These are phyloP conservation scores for Amanita rubescens DNA, from an alignment of 768 basidiomycete genomes.

Conservation along the genomic window DNA sequence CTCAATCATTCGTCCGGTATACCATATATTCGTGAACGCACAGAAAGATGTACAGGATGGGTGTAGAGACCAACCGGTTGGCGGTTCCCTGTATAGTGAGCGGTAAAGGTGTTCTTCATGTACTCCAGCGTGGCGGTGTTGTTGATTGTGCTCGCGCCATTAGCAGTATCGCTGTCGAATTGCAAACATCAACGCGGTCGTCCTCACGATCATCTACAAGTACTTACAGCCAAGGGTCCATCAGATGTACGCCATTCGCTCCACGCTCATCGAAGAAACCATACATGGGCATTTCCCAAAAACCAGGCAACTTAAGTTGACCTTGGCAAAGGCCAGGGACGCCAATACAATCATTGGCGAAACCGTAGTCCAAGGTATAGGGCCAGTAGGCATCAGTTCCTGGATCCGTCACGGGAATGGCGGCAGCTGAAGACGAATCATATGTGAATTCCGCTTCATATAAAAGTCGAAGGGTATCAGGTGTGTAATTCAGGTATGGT, in stretches of 20 bases:
- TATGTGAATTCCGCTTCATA: constrained; percentile 56
- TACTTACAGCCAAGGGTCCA: constrained; percentile 78
- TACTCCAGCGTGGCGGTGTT: constrained; percentile 60
- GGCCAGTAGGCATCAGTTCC: constrained; percentile 78
- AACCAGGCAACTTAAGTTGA: constrained; percentile 61
- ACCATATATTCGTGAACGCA: constrained; percentile 17
- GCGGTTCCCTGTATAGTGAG: constrained; percentile 66
- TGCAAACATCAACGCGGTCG: neutral
- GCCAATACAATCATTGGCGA: constrained; percentile 69
- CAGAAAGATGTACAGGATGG: constrained; percentile 72
- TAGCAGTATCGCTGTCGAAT: constrained; percentile 39
- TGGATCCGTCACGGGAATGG: constrained; percentile 58
- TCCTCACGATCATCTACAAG: neutral
- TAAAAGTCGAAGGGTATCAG: constrained; percentile 54
- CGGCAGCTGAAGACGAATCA: constrained; percentile 56
- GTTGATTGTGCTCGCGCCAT: constrained; percentile 42
- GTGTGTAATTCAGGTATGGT: constrained; percentile 62
- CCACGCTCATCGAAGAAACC: constrained; percentile 61
- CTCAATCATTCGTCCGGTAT: neutral
- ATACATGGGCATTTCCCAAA: constrained; percentile 87
- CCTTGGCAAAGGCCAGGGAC: constrained; percentile 56
- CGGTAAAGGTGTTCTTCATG: constrained; percentile 68
- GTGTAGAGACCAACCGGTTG: constrained; percentile 80
- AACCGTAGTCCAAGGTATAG: constrained; percentile 71
- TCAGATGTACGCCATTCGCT: constrained; percentile 52